Conservation (phyloP, 805 yeast genomes). For the Teunomyces cretensis region DNA sequence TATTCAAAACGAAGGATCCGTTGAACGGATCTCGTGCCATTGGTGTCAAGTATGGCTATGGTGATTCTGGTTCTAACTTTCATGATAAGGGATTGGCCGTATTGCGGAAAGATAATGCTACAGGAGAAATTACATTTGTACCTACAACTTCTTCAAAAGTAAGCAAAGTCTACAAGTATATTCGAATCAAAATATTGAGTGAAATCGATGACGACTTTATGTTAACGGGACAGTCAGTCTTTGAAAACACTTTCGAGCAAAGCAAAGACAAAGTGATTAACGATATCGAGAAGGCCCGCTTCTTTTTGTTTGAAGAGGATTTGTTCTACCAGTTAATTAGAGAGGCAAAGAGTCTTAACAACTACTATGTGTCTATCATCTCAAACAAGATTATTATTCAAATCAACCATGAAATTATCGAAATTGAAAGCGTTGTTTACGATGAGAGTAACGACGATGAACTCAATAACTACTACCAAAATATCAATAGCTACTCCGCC, state of each 20-base stretch:
- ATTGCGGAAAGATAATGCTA: constrained; percentile 47
- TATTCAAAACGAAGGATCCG: constrained; percentile 66
- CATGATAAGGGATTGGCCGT: constrained; percentile 75
- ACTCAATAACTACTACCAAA: constrained; percentile 27
- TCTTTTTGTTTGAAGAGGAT: constrained; percentile 84
- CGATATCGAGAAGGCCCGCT: constrained; percentile 66
- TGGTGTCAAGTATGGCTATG: constrained; percentile 87
- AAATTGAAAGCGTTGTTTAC: constrained; percentile 61
- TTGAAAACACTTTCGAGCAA: constrained; percentile 26
- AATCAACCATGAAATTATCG: constrained; percentile 63
- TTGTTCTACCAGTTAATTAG: constrained; percentile 72
- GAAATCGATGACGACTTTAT: constrained; percentile 54
- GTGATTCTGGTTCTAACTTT: constrained; percentile 83
- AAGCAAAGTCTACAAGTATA: constrained; percentile 43
- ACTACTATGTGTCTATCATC: constrained; percentile 67
- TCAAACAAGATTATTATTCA: constrained; percentile 65
- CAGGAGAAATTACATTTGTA: constrained; percentile 34
- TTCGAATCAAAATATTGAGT: constrained; percentile 59
- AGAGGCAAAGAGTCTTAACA: constrained; percentile 70
- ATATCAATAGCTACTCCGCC: constrained; percentile 28
- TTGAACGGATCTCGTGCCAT: constrained; percentile 48
- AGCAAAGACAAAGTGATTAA: constrained; percentile 50
- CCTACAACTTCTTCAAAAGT: constrained; percentile 29
- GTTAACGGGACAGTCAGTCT: constrained; percentile 57
- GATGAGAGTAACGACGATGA: constrained; percentile 43